Evolutionary conservation across 495 filamentous ascomycete genomes (phyloP).

Genomic region (Penicillium malachiteum): DNA sequence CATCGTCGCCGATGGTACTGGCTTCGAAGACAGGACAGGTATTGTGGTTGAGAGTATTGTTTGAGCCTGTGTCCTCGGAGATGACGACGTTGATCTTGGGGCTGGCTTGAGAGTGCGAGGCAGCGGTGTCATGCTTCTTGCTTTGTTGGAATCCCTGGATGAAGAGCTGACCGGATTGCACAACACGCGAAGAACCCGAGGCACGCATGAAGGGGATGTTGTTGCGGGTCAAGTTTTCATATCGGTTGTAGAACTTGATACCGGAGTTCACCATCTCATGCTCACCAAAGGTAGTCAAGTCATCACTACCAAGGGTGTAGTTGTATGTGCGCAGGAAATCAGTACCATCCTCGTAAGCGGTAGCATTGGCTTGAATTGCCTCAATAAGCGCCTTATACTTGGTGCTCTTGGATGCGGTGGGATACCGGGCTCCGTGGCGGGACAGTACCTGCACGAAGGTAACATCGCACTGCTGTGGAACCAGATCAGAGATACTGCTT

Average conservation of each 20-base stretch:
- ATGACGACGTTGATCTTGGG: conserved; percentile 64
- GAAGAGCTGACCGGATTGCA: conserved; percentile 71
- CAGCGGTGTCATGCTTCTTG: conserved; percentile 42
- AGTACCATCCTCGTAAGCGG: conserved; percentile 54
- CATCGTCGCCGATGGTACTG: conserved; percentile 43
- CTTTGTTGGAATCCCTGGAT: conserved; percentile 66
- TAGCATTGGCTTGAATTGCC: conserved; percentile 58
- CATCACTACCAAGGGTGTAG: conserved; percentile 72
- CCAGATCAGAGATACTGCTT: conserved; percentile 48
- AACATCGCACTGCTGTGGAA: conserved; percentile 64
- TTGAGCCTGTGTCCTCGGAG: conserved; percentile 57
- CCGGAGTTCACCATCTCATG: conserved; percentile 75
- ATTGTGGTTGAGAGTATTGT: conserved; percentile 76
- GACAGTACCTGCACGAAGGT: conserved; percentile 79
- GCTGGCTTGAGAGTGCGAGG: conserved; percentile 33
- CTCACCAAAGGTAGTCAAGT: conserved; percentile 71
- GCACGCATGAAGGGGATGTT: conserved; percentile 69
- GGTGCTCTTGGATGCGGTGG: conserved; percentile 61
- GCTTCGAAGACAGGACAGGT: conserved; percentile 63
- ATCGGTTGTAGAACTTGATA: conserved; percentile 68
- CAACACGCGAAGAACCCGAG: conserved; percentile 67
- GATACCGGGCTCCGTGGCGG: conserved; percentile 81
- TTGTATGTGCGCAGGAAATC: conserved; percentile 66
- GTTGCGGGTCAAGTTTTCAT: conserved; percentile 53
- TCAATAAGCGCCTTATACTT: conserved; percentile 56